These are phyloP conservation scores for Trypethelium eluteriae DNA, from an alignment of 495 filamentous ascomycete genomes.

Conservation along the genomic window DNA sequence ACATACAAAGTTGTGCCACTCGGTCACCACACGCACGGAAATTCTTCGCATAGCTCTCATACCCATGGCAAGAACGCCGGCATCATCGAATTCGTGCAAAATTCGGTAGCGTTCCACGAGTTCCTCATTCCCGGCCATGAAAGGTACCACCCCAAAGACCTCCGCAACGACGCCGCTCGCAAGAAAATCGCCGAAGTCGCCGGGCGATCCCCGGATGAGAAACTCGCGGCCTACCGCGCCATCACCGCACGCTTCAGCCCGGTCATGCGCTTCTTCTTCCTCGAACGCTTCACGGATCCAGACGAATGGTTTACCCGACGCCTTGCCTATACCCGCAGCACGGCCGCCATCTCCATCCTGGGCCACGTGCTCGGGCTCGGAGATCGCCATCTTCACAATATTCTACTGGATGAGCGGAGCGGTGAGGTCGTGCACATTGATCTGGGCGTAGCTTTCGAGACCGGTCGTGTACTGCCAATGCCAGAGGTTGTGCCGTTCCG, in stretches of 20 bases:
- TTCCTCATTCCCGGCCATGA: conserved; percentile 87
- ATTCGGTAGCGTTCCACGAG: conserved; percentile 84
- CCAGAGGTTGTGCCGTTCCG: conserved; percentile 95
- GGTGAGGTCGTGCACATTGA: conserved; percentile 97
- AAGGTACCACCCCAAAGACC: conserved; percentile 75
- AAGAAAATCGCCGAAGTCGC: conserved; percentile 69
- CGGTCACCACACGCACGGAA: conserved; percentile 38
- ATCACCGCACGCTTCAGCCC: conserved; percentile 77
- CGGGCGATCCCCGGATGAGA: conserved; percentile 55
- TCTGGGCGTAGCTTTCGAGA: conserved; percentile 90
- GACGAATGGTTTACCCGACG: conserved; percentile 90
- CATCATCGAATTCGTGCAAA: conserved; percentile 93
- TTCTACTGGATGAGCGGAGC: conserved; percentile 79
- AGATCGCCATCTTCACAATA: conserved; percentile 93
- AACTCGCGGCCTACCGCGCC: conserved; percentile 64
- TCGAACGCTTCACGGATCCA: conserved; percentile 86
- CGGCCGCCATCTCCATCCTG: conserved; percentile 89
- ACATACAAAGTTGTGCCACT: conserved; percentile 96
- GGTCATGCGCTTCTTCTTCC: conserved; percentile 95
- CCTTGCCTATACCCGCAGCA: conserved; percentile 82
- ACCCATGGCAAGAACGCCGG: conserved; percentile 48
- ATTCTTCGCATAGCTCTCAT: conserved; percentile 32
- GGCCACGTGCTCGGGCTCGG: conserved; percentile 92
- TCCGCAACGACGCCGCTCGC: conserved; percentile 64
- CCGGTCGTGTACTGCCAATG: conserved; percentile 83